Evolutionary conservation across 2,329 filamentous ascomycete species (phyloP), one percentile per base, ranked within the genome.

Genomic region (Fusarium kyushuense): DNA sequence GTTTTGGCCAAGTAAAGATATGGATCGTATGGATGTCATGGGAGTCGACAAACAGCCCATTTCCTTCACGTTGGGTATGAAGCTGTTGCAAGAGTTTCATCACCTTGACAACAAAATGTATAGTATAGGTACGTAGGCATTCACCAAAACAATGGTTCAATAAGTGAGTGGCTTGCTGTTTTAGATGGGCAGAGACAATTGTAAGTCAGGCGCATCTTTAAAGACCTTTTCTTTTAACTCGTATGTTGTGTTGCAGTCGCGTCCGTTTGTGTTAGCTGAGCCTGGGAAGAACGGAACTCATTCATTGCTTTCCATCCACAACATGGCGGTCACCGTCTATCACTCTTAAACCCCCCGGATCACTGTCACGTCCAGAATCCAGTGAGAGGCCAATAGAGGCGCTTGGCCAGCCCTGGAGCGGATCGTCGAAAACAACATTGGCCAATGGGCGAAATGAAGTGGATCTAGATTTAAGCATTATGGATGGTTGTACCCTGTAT

Each of bases 41-140:
- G 19, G 33, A 47, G 10, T 25, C 35, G 45, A 35, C 29, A 33
- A 51, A 29, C 27, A 23, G 38, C 46, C 46, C 42, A 47, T 47
- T 54, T 35, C n/a, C 23, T 33, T 47, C 41, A 38, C 9, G 33
- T 54, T 52, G 51, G 29, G 36, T 38, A 58, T 46, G 54, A 47
- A 54, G n/a, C 33, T 51, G 47, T 40, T 40, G 23, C 47, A 51
- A 13, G 43, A 38, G 48, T 33, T n/a, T 46, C 38, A 56, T 67
- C 42, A 40, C 63, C 59, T 65, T 55, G 67, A 68, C 54, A 68
- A 70, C 67, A 49, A 35, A 55, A 67, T 21, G 27, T 23, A n/a
- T 27, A n/a, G 19, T 36, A 35, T 16, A 52, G 41, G 12, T 13
- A 42, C 14, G 8, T 23, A 25, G 11, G 29, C 53, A 40, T 40